Evolutionary conservation across 805 yeast species (phyloP), one percentile per base, ranked within the genome.

Genomic region (Brettanomyces bruxellensis): DNA sequence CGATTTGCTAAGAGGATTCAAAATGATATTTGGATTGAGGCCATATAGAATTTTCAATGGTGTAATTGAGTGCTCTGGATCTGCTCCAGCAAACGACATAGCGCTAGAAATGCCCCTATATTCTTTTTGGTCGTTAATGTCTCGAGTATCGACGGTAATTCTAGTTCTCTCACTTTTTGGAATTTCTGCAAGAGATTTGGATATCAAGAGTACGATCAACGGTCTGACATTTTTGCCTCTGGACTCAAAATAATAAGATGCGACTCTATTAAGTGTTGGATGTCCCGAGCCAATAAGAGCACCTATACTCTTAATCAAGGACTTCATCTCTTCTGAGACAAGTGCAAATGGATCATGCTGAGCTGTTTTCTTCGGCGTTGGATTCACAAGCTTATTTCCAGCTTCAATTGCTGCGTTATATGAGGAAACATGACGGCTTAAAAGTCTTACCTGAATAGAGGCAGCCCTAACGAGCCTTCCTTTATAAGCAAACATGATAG

Each of bases 161-260:
- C 91, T 69, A 48, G 77, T 75, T 56, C 96, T 72, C 60, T 86
- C 71, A 25, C 72, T 73, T 13, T 71, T 51, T 2, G 97, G 96
- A 38, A 90, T 86, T 49, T 75, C 71, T 50, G 83, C 74, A 46
- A 91, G 70, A 4, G 96, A 93, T 57, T 88, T 84, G 34, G 95
- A 79, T 45, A 93, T 70, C 43, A 93, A 68, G 47, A 93, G 69
- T 11, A 93, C 98, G 49, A 93, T 77, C 53, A 93, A 68, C 1
- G 99, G 99, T 48, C 99, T 75, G 18, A 93, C 88, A 60, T 90
- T 95, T 65, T 93, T 93, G 5, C 99, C 98, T 60, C 91, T 96
- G 18, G 93, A 86, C 65, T 90, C 96, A 56, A 93, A 93, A 67
- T 93, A 93, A 68, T 93, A 93, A 34, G 88, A 79, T n/a, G 95